These are phyloP conservation scores for Metschnikowia proteae DNA, from an alignment of 805 yeast species.

Conservation along the genomic window DNA sequence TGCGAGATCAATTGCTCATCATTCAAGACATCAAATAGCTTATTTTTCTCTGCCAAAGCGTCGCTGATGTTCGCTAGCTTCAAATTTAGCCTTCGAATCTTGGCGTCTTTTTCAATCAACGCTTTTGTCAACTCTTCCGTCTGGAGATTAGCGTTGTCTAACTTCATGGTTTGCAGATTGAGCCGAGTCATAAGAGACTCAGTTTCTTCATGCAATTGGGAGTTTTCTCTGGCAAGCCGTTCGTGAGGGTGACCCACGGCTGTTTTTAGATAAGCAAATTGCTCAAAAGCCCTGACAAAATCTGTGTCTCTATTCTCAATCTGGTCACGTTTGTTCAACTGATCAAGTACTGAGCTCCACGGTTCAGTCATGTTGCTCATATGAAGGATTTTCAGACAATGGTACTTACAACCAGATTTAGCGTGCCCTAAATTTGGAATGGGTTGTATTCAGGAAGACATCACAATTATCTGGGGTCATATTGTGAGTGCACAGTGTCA, in stretches of 20 bases:
- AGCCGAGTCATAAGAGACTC: slow-evolving; percentile 21
- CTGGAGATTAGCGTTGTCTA: slow-evolving; percentile 22
- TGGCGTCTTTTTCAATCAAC: slow-evolving; percentile 10
- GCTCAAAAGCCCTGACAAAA: slow-evolving; percentile 33
- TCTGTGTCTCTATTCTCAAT: slow-evolving; percentile 30
- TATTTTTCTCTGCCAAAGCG: slow-evolving; percentile 46
- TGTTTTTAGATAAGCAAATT: slow-evolving; percentile 19
- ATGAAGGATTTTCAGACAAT: background rate
- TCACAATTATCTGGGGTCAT: background rate
- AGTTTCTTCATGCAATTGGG: slow-evolving; percentile 20
- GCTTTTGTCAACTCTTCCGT: slow-evolving; percentile 16
- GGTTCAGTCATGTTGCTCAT: slow-evolving; percentile 12
- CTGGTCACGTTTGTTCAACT: slow-evolving; percentile 29
- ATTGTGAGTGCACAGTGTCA: slow-evolving; percentile 2
- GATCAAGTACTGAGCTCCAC: slow-evolving; percentile 25
- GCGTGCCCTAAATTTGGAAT: background rate
- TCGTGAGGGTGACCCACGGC: slow-evolving; percentile 9
- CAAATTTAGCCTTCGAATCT: slow-evolving; percentile 5
- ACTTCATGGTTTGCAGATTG: slow-evolving; percentile 24
- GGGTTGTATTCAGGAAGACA: background rate
- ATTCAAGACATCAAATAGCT: slow-evolving; percentile 54
- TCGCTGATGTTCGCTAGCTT: slow-evolving; percentile 23
- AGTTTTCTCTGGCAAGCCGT: slow-evolving; percentile 18
- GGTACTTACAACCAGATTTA: too few relatives aligned
- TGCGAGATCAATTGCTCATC: slow-evolving; percentile 62